Conservation (phyloP, 2,329 filamentous ascomycete genomes). For the Microsporum ferrugineum region DNA sequence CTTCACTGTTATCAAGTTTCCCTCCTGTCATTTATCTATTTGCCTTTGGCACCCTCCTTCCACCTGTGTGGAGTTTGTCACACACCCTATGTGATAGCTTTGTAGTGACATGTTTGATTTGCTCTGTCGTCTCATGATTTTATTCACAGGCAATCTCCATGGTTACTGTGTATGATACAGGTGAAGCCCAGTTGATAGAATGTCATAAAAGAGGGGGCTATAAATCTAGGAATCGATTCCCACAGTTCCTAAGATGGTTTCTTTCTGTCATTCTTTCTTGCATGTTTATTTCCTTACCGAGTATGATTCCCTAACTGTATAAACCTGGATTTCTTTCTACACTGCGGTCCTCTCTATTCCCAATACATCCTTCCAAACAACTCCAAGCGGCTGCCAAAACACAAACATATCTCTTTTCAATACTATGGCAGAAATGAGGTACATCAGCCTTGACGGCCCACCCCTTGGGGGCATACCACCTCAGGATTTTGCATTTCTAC, state of each 20-base stretch:
- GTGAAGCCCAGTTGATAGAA: not conserved
- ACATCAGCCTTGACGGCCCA: constrained; percentile 23
- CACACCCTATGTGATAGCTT: not conserved
- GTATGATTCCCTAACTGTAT: not conserved
- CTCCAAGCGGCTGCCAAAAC: not conserved
- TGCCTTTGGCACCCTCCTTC: not conserved
- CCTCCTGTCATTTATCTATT: not conserved
- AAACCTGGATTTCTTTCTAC: not conserved
- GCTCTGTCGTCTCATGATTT: not conserved
- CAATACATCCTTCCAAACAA: not conserved
- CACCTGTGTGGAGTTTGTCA: not conserved
- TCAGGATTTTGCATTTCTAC: not conserved
- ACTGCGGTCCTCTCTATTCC: not conserved
- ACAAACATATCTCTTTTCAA: not conserved
- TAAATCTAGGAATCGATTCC: not conserved
- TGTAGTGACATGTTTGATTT: constrained; percentile 4
- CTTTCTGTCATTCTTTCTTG: not conserved
- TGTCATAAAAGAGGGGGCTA: not conserved
- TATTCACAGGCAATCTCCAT: constrained; percentile 1
- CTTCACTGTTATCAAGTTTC: not conserved
- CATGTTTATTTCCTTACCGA: not conserved
- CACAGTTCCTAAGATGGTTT: not conserved
- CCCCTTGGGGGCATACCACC: constrained; percentile 25
- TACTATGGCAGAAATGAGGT: constrained; percentile 15
- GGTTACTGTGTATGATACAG: not conserved